Evolutionary conservation across 257 asterid species (phyloP).

Genomic region (Solanum peruvianum): DNA sequence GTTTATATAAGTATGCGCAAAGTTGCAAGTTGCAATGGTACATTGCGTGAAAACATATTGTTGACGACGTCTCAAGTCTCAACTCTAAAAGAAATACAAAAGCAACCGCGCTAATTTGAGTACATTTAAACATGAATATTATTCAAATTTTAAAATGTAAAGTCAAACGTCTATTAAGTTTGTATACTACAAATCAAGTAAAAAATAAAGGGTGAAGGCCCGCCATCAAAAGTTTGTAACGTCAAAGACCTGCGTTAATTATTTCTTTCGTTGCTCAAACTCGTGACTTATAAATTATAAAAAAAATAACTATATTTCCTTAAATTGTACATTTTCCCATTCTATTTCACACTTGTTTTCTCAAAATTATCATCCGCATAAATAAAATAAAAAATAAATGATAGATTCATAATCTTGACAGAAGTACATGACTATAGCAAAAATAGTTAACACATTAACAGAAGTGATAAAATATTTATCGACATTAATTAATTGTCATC

Average conservation of each 20-base stretch:
- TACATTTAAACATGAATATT: not conserved
- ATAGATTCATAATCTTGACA: not conserved
- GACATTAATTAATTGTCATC: not conserved
- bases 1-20: not conserved
- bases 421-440: not conserved
- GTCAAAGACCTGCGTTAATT: not conserved
- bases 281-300: not conserved
- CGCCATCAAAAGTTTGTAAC: not conserved
- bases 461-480: rapidly evolving
- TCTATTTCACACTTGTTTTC: not conserved
- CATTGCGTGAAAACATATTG: not conserved
- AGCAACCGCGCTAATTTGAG: not conserved
- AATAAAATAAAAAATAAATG: too few species aligned
- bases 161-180: not conserved
- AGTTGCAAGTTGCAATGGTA: not conserved
- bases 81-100: not conserved
- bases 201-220: not conserved
- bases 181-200: too few species aligned
- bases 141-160: too few species aligned
- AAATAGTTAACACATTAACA: not conserved
- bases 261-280: not conserved
- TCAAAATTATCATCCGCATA: not conserved
- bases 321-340: not conserved
- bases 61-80: not conserved
- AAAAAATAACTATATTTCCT: not conserved